phyloP scores from a whole-genome alignment of 1,139 yeast species.

The Pichia sp. region DNA sequence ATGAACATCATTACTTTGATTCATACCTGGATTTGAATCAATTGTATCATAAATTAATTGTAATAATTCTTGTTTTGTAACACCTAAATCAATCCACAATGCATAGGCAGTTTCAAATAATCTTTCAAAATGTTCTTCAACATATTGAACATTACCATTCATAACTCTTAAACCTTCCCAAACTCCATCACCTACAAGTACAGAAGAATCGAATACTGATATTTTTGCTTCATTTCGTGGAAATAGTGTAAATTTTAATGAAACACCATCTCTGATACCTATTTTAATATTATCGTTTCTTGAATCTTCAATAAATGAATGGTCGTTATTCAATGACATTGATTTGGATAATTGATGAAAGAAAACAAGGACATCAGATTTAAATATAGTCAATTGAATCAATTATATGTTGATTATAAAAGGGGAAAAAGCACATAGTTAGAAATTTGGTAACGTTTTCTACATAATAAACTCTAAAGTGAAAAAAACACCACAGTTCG shows the following conservation, averaged over 20 bases:
- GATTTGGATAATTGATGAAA: no score
- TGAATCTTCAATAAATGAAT: constrained; percentile 5
- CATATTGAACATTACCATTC: constrained; percentile 6
- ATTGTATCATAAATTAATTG: constrained; percentile 8
- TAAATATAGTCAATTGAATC: no score
- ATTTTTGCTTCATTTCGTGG: constrained; percentile 7
- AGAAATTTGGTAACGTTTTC: no score
- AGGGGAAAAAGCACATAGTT: no score
- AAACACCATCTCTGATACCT: constrained; percentile 10
- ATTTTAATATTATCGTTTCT: constrained; percentile 6
- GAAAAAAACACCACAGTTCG: no score
- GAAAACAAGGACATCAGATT: no score
- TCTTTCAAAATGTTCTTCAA: constrained; percentile 7
- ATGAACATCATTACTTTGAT: constrained; percentile 6
- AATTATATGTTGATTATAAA: no score
- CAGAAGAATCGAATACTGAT: constrained; percentile 9
- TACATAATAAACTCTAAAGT: no score
- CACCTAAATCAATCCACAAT: constrained; percentile 9
- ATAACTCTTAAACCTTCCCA: constrained; percentile 7
- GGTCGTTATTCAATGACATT: constrained; percentile 5
- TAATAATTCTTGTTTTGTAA: constrained; percentile 4
- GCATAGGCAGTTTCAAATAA: constrained; percentile 9
- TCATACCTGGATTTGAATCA: constrained; percentile 10
- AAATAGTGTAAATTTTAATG: constrained; percentile 2
- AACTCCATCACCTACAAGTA: constrained; percentile 7